Conservation (phyloP, 75 land plant species). For the Ceratopteris richardii region DNA sequence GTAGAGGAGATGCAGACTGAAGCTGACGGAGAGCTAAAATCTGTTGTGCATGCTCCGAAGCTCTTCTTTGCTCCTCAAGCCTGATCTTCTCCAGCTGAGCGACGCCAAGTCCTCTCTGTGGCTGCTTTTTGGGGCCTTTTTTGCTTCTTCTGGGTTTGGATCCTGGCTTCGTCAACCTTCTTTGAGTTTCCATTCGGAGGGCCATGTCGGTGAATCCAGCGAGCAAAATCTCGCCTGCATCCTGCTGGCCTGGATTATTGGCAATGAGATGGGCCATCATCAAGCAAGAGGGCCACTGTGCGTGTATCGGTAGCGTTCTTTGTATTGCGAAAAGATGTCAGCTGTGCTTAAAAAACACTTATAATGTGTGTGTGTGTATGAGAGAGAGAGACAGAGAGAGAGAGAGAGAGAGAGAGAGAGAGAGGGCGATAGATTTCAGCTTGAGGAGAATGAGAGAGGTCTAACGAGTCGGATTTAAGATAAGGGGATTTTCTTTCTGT, state of each 20-base stretch:
- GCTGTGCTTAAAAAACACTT: no score
- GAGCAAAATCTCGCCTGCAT: slow-evolving; percentile 4
- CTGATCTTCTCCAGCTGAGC: slow-evolving; percentile 79
- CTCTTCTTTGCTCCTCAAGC: slow-evolving; percentile 37
- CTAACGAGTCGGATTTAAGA: no score
- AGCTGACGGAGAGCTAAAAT: slow-evolving; percentile 3
- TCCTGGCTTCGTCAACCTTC: slow-evolving; percentile 5
- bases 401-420: no score
- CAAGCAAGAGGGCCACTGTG: no score
- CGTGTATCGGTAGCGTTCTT: no score
- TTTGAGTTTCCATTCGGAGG: not conserved
- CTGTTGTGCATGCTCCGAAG: not conserved
- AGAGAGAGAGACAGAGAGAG: no score
- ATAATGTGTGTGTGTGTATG: no score
- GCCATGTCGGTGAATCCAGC: not conserved
- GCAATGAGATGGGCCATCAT: no score
- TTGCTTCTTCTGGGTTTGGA: slow-evolving; percentile 20
- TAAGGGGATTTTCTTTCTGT: no score
- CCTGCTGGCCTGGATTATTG: not conserved
- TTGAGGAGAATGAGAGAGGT: no score
- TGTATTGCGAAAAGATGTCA: no score
- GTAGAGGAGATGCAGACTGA: not conserved
- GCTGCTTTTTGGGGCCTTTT: slow-evolving; percentile 50
- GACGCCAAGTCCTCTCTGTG: slow-evolving; percentile 75
- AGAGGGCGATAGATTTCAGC: no score